Conservation (phyloP, 768 basidiomycete genomes). For the Boletus coccyginus region DNA sequence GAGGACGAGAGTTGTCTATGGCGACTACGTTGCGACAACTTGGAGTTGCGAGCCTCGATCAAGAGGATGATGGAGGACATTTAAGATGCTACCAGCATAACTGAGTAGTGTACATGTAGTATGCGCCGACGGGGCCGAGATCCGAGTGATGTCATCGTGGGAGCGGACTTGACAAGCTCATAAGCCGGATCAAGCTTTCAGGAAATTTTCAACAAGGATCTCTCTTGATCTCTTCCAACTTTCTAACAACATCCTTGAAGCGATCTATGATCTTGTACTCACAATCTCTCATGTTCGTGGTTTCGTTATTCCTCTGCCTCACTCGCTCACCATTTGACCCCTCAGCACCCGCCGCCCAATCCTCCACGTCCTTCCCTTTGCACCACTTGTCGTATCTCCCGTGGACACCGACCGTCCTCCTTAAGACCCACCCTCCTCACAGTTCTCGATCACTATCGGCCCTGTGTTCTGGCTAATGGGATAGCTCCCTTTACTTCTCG, state of each 20-base stretch:
- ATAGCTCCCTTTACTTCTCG: constrained; percentile 32
- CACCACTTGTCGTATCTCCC: constrained; percentile 56
- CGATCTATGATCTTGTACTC: constrained; percentile 56
- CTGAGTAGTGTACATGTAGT: not conserved
- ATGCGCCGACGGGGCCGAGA: not conserved
- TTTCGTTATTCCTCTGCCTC: not conserved
- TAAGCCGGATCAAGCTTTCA: not conserved
- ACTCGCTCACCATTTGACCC: not conserved
- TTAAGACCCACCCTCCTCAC: constrained; percentile 43
- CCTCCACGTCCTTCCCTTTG: constrained; percentile 51
- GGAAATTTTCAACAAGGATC: constrained; percentile 15
- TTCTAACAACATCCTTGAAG: constrained; percentile 13
- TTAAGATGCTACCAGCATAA: not conserved
- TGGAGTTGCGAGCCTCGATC: constrained; percentile 40
- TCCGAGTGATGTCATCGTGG: not conserved
- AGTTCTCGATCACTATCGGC: constrained; percentile 4
- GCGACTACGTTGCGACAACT: constrained; percentile 58
- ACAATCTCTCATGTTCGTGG: constrained; percentile 30
- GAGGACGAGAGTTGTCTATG: constrained; percentile 74
- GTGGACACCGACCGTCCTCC: constrained; percentile 77
- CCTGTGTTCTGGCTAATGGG: constrained; percentile 36
- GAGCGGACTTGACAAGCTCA: not conserved
- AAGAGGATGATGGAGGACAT: constrained; percentile 39
- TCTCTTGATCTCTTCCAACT: constrained; percentile 10
- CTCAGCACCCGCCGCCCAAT: constrained; percentile 30